phyloP scores from a whole-genome alignment of 2,329 filamentous ascomycete genomes.

The Beauveria scarabaeidicola region DNA sequence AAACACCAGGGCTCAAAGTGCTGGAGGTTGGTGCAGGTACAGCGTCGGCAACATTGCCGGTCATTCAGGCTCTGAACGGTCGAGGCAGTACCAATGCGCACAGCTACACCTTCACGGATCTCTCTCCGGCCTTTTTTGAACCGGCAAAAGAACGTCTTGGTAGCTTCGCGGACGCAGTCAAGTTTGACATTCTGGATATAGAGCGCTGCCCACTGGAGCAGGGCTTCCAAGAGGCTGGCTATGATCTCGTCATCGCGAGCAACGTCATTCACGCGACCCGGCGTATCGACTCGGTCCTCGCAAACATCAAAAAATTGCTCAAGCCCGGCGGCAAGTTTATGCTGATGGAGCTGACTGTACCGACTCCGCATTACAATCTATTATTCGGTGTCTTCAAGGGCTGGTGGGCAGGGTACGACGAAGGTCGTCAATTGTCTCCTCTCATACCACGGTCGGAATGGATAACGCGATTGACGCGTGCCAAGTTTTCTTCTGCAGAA shows the following conservation, averaged over 20 bases:
- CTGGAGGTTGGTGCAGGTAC: constrained; percentile 35
- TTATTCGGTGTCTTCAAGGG: constrained; percentile 26
- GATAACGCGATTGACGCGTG: background rate
- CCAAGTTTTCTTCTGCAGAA: background rate
- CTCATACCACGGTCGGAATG: constrained; percentile 9
- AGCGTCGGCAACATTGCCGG: constrained; percentile 28
- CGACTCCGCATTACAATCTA: constrained; percentile 15
- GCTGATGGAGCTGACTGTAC: constrained; percentile 29
- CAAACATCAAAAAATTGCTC: constrained; percentile 23
- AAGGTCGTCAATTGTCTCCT: constrained; percentile 14
- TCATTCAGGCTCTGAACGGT: constrained; percentile 25
- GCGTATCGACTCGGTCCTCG: background rate
- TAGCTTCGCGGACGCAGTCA: constrained; percentile 13
- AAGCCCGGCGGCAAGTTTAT: constrained; percentile 38
- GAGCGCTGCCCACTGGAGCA: constrained; percentile 21
- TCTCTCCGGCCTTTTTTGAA: constrained; percentile 33
- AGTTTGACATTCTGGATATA: constrained; percentile 20
- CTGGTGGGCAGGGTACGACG: constrained; percentile 29
- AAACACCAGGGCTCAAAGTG: constrained; percentile 32
- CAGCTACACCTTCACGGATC: constrained; percentile 37
- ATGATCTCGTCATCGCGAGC: constrained; percentile 32
- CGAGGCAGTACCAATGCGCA: constrained; percentile 1
- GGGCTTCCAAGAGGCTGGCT: constrained; percentile 22
- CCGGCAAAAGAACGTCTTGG: constrained; percentile 23
- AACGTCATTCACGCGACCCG: constrained; percentile 32